These are phyloP conservation scores for Myxozyma mucilagina DNA, from an alignment of 805 yeast genomes.

Conservation along the genomic window DNA sequence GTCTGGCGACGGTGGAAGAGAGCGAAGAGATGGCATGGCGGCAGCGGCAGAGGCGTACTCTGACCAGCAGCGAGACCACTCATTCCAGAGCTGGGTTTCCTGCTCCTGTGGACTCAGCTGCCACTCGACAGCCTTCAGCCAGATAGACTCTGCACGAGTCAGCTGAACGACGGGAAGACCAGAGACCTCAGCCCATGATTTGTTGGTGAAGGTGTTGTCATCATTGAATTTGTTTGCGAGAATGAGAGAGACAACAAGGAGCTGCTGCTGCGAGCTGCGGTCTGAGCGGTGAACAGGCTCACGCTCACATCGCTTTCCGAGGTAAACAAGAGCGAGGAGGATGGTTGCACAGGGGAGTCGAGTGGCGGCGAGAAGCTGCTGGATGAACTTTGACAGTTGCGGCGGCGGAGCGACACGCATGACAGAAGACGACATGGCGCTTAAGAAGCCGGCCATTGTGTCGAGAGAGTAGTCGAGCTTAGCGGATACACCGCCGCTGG, in stretches of 20 bases:
- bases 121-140: slow-evolving; percentile 67
- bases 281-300: slow-evolving; percentile 34
- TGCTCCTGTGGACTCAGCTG: slow-evolving; percentile 48
- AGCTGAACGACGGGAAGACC: slow-evolving; percentile 64
- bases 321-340: slow-evolving; percentile 73
- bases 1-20: background rate
- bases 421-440: slow-evolving; percentile 55
- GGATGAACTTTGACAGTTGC: slow-evolving; percentile 59
- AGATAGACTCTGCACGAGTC: slow-evolving; percentile 67
- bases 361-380: slow-evolving; percentile 78
- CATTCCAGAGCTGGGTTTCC: slow-evolving; percentile 39
- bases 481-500: no score
- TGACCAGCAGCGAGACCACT: slow-evolving; percentile 37
- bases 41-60: background rate
- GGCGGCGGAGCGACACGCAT: slow-evolving; percentile 45
- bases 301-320: slow-evolving; percentile 57
- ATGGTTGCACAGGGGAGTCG: slow-evolving; percentile 83
- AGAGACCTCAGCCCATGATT: slow-evolving; percentile 96
- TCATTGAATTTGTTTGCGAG: slow-evolving; percentile 93
- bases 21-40: background rate
- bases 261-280: slow-evolving; percentile 47
- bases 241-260: slow-evolving; percentile 66
- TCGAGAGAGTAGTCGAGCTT: no score
- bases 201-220: slow-evolving; percentile 93
- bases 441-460: no score